phyloP scores from a whole-genome alignment of 208 protist genomes.

The Leishmania major region DNA sequence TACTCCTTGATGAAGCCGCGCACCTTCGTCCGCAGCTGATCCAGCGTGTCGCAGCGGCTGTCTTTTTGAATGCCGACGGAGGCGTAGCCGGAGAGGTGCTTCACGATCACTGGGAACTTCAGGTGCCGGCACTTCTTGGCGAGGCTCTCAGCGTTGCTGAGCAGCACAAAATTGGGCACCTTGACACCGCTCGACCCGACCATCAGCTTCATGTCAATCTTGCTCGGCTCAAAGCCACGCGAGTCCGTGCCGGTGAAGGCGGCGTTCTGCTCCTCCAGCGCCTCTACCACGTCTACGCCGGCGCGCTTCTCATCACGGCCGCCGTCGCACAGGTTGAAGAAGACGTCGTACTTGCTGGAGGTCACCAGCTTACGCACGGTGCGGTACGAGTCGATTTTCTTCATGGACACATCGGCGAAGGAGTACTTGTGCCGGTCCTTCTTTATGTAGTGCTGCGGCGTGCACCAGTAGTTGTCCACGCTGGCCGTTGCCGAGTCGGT shows the following conservation, averaged over 20 bases:
- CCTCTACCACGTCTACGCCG: constrained; percentile 81
- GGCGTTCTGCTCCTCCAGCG: constrained; percentile 87
- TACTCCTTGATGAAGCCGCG: constrained; percentile 73
- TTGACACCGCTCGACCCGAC: constrained; percentile 76
- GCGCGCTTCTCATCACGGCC: constrained; percentile 83
- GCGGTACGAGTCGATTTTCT: constrained; percentile 78
- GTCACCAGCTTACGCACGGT: constrained; percentile 76
- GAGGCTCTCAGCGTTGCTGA: constrained; percentile 61
- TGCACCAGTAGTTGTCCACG: constrained; percentile 85
- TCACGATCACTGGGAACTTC: constrained; percentile 90
- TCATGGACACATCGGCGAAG: constrained; percentile 68
- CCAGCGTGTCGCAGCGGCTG: constrained; percentile 77
- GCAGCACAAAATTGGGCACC: constrained; percentile 85
- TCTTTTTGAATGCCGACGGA: constrained; percentile 89
- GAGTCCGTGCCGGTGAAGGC: constrained; percentile 90
- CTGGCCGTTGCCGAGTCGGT: constrained; percentile 71
- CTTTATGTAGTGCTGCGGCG: constrained; percentile 77
- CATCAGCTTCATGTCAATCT: constrained; percentile 91
- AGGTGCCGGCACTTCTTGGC: constrained; percentile 87
- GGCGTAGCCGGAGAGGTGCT: constrained; percentile 86
- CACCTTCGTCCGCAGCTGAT: constrained; percentile 76
- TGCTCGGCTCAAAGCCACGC: constrained; percentile 85
- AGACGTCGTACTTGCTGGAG: constrained; percentile 85
- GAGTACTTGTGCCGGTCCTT: constrained; percentile 72
- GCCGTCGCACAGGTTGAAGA: constrained; percentile 92